These are phyloP conservation scores for Cenococcum geophilum DNA, from an alignment of 495 filamentous ascomycete genomes.

Conservation along the genomic window DNA sequence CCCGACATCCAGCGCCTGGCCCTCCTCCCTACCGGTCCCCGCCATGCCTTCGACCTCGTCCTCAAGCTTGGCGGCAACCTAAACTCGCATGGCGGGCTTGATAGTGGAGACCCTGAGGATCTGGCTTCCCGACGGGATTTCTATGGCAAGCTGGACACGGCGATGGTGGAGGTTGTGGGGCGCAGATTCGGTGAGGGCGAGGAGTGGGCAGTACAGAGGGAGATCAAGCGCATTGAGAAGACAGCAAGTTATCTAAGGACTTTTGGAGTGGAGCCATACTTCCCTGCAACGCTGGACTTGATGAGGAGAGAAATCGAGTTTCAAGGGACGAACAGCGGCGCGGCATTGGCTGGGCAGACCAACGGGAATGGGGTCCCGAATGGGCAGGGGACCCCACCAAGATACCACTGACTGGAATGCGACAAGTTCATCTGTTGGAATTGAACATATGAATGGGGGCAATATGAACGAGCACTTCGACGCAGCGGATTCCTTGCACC, in stretches of 20 bases:
- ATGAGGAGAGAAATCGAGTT: slow-evolving; percentile 37
- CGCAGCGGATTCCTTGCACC: no score
- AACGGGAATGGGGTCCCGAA: slow-evolving; percentile 7
- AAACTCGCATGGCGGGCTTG: slow-evolving; percentile 46
- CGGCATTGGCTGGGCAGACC: not conserved
- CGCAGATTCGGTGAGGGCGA: slow-evolving; percentile 41
- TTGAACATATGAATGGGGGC: not conserved
- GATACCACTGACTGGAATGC: slow-evolving; percentile 18
- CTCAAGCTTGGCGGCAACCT: slow-evolving; percentile 50
- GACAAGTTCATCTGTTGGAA: not conserved
- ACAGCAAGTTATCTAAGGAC: slow-evolving; percentile 44
- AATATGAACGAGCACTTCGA: no score
- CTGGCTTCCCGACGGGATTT: slow-evolving; percentile 40
- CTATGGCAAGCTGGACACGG: slow-evolving; percentile 41
- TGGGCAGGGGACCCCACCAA: slow-evolving; percentile 20
- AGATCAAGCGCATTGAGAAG: slow-evolving; percentile 49
- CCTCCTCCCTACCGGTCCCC: slow-evolving; percentile 40
- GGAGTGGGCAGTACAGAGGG: slow-evolving; percentile 43
- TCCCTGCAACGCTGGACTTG: slow-evolving; percentile 43
- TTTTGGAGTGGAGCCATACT: slow-evolving; percentile 46
- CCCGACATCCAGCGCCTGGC: slow-evolving; percentile 45
- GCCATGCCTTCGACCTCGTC: slow-evolving; percentile 46
- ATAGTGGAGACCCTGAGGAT: slow-evolving; percentile 43
- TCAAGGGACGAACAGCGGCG: not conserved
- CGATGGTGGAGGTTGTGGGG: slow-evolving; percentile 45